Percentiles rank a stretch among this genome's conserved stretches.
Conservation (phyloP, 768 basidiomycete genomes). For the Trametes cinnabarina region DNA sequence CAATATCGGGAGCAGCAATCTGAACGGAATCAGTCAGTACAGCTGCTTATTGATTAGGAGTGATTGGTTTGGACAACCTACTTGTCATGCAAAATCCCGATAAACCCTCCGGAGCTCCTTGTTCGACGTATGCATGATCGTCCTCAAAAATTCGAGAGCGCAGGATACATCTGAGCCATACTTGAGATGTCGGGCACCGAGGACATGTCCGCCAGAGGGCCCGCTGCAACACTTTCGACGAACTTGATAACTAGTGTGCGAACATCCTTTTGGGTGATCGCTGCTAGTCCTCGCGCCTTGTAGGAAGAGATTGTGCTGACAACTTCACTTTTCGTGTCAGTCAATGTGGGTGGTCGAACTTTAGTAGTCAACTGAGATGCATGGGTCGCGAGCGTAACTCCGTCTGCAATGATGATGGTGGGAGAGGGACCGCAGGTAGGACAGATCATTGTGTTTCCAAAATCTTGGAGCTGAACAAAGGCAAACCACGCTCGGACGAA, state of each 20-base stretch:
- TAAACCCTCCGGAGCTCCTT: background rate
- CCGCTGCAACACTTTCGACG: background rate
- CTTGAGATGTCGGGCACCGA: too few species aligned
- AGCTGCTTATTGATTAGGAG: too few species aligned
- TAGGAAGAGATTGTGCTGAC: background rate
- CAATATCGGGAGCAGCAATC: slow-evolving; percentile 14
- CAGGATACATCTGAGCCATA: too few species aligned
- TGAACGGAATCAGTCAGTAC: too few species aligned
- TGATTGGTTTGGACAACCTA: too few species aligned
- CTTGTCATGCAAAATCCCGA: background rate
- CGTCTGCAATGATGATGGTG: slow-evolving; percentile 17
- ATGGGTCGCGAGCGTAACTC: slow-evolving; percentile 9
- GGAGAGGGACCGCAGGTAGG: slow-evolving; percentile 16
- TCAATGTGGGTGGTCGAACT: background rate
- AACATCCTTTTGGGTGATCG: background rate
- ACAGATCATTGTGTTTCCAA: slow-evolving; percentile 12
- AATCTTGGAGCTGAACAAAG: slow-evolving; percentile 13
- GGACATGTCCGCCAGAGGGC: too few species aligned
- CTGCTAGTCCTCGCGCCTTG: background rate
- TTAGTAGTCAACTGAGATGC: background rate
- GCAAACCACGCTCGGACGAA: slow-evolving; percentile 21
- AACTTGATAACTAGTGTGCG: background rate
- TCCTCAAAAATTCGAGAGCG: too few species aligned
- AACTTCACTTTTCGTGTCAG: background rate
- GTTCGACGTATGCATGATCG: too few species aligned